phyloP scores from a whole-genome alignment of 345 rosid genomes.

The Eucalyptus lansdowneana region DNA sequence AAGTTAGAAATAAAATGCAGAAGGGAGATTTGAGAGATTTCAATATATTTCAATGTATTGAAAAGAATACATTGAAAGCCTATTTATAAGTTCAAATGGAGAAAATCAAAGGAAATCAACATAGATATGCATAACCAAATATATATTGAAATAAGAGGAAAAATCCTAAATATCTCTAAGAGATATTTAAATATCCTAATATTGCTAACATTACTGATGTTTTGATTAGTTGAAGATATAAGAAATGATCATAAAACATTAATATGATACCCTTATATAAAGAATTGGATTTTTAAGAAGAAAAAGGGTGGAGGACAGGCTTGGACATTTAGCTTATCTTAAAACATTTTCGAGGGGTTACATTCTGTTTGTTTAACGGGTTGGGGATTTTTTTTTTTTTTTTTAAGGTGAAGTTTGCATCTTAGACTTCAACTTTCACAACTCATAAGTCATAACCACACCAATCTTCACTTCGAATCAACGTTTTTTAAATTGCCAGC shows the following conservation, averaged over 20 bases:
- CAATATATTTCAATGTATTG: no score
- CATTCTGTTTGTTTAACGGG: background rate
- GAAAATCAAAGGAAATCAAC: no score
- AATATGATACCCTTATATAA: background rate
- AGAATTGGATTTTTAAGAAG: background rate
- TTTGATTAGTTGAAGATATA: background rate
- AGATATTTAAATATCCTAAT: no score
- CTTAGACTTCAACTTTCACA: background rate
- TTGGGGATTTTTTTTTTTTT: background rate
- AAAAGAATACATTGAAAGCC: no score
- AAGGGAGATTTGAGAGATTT: no score
- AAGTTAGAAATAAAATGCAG: no score
- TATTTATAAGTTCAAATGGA: no score
- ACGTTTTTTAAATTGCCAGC: background rate
- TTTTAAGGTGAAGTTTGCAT: background rate
- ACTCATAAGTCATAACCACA: background rate
- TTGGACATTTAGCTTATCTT: background rate
- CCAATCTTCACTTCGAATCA: background rate
- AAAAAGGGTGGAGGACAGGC: background rate
- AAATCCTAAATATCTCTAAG: no score
- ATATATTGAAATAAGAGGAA: no score
- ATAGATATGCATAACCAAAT: no score
- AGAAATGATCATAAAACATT: background rate
- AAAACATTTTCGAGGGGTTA: background rate
- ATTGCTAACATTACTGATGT: background rate